Base-by-base conservation (phyloP, 192 early-diverging fungal genomes). In the Geranomyces variabilis region DNA sequence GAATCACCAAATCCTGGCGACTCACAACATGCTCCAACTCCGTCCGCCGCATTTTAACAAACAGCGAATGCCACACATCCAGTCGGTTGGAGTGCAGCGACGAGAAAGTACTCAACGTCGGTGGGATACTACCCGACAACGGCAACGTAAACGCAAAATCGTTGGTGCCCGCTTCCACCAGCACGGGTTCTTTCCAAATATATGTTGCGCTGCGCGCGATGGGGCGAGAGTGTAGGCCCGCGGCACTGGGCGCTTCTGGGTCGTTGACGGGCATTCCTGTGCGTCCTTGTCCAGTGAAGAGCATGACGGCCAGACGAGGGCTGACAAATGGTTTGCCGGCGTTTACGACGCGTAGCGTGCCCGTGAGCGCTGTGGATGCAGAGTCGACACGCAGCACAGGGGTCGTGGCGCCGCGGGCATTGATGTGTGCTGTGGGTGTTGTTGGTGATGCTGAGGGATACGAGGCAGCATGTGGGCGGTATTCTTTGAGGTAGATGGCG, bases 161-260 rank as follows among this genome's bases (percentile, higher is more conserved):
- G 57, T 70, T 55, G 0, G 55, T 58, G 15, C 68, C 68, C 21
- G 55, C 21, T 21, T 60, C 57, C 10, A 70, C 56, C 9, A 43
- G 56, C 12, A 70, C 68, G 17, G 68, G 36, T 41, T 70, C 68
- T 41, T 70, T 57, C 68, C 68, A 70, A 0, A 70, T 46, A 46
- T 70, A 60, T 6, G 68, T 33, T 19, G 68, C 68, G 41, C 68
- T 70, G 4, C 68, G 30, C 4, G 68, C 68, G 26, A 70, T 70
- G 9, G 68, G 68, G n/a, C 51, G 34, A 3, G 15, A 60, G 43
- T 70, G 68, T 34, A 70, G 22, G 8, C 68, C 68, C 19, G 68
- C 68, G n/a, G 68, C 68, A 8, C 56, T 60, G 15, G 68, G 68
- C 45, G 68, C 68, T 36, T 70, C 68, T 43, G 68, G 68, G 31